Evolutionary conservation across 768 basidiomycete species (phyloP).

Genomic region (Hypholoma fasciculare): DNA sequence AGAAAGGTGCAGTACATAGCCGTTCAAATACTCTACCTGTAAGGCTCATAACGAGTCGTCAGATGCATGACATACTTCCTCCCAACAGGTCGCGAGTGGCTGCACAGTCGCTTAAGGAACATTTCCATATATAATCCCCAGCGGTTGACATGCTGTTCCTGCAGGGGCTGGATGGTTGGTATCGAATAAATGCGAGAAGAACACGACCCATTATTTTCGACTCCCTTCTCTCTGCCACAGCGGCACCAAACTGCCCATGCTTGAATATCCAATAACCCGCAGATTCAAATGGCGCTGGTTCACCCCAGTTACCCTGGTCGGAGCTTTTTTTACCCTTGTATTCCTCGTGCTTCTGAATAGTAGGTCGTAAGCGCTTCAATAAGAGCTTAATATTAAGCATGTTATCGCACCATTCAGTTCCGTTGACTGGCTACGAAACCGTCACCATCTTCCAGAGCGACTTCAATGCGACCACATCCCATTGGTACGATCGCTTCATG

Average conservation of each 20-base stretch:
- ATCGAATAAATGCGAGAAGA: too few species aligned
- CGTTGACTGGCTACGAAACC: conserved; percentile 26
- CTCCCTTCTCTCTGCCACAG: not conserved
- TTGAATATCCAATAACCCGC: conserved; percentile 14
- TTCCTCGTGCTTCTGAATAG: conserved; percentile 20
- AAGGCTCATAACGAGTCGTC: too few species aligned
- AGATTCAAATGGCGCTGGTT: conserved; percentile 20
- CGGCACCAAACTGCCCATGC: not conserved
- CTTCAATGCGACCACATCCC: conserved; percentile 23
- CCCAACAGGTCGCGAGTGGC: not conserved
- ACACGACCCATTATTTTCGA: not conserved
- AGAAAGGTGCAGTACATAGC: conserved; percentile 16
- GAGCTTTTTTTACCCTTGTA: conserved; percentile 14
- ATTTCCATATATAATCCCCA: not conserved
- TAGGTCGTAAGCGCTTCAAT: not conserved
- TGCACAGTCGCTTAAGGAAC: not conserved
- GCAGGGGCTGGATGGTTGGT: not conserved
- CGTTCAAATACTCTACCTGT: too few species aligned
- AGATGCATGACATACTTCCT: too few species aligned
- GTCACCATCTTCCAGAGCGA: conserved; percentile 20
- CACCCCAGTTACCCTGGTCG: conserved; percentile 10
- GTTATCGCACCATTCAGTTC: conserved; percentile 10
- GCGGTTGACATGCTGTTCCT: not conserved
- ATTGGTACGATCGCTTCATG: conserved; percentile 23
- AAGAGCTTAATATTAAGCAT: not conserved